Evolutionary conservation across 2,329 filamentous ascomycete species (phyloP), one percentile per base, ranked within the genome.

Genomic region (Trichoderma hamatum): DNA sequence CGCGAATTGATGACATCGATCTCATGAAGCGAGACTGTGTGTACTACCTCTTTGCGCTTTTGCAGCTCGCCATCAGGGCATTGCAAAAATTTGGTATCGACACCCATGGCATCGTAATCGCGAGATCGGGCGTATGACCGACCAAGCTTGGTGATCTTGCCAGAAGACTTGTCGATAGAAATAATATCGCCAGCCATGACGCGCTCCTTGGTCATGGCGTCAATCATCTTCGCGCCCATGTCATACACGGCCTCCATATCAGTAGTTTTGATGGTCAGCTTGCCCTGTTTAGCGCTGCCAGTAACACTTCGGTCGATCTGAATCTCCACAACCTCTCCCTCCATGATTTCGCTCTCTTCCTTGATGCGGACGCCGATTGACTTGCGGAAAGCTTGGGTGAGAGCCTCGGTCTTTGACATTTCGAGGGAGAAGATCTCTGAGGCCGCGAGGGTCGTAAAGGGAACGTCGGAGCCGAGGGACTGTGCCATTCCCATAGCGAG

Each of bases 181-280:
- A 99, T 96, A 74, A 99, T 96, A 79, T 99, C 96, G 75, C 96
- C 96, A 5, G 96, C 96, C 90, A 98, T 97, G 73, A 99, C 93
- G 76, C 96, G 95, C 84, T 99, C 96, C 82, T 98, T 98, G 74
- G 94, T 97, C 94, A 99, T 97, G 73, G 94, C 94, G 78, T 99
- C 96, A 74, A 99, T 99, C 96, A 99, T 98, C 83, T 98, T 98
- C 74, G 92, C 95, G 73, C 96, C 96, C 94, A 99, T 97, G 77
- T 99, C 96, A 83, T 98, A 99, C 73, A 99, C 92, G 14, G 96
- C 97, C 82, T 99, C 96, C 96, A 99, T 99, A 80, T 99, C 96
- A 69, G 95, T 98, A 13, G 96, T 99, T 84, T 99, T 99, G 84
- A 99, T 97, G 24, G 96, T 99, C 72, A 99, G 90, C 82, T 99